phyloP scores from a whole-genome alignment of 2,329 filamentous ascomycete genomes.

The Akanthomyces dipterigenus region DNA sequence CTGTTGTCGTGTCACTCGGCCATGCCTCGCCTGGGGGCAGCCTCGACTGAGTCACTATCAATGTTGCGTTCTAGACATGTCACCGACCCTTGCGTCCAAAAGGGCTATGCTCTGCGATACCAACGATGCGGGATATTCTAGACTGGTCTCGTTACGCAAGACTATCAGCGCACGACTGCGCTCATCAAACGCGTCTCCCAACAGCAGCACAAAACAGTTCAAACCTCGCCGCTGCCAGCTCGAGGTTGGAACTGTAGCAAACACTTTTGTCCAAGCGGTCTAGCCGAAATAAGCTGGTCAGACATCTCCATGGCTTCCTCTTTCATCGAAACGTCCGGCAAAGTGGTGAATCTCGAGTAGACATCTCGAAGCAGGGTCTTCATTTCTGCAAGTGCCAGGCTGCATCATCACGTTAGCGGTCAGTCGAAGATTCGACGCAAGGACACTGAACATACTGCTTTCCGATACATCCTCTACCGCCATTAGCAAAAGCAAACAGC shows the following conservation, averaged over 20 bases:
- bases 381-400: conserved; percentile 61
- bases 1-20: background rate
- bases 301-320: conserved; percentile 54
- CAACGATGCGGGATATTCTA: background rate
- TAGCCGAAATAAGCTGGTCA: conserved; percentile 61
- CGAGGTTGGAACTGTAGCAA: conserved; percentile 42
- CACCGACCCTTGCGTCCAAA: background rate
- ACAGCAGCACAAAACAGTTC: background rate
- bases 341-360: conserved; percentile 52
- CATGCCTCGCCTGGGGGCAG: background rate
- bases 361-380: conserved; percentile 56
- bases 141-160: background rate
- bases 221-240: conserved; percentile 6
- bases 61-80: background rate
- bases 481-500: conserved; percentile 60
- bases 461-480: conserved; percentile 59
- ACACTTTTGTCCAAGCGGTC: conserved; percentile 54
- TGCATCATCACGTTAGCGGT: conserved; percentile 13
- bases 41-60: background rate
- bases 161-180: background rate
- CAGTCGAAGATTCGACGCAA: rapidly evolving
- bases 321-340: conserved; percentile 47
- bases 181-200: background rate
- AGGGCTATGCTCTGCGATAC: background rate
- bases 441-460: conserved; percentile 49